Evolutionary conservation across 2,329 filamentous ascomycete genomes (phyloP), one percentile per base, ranked within the genome.

Genomic region (Xylariaceae sp.): DNA sequence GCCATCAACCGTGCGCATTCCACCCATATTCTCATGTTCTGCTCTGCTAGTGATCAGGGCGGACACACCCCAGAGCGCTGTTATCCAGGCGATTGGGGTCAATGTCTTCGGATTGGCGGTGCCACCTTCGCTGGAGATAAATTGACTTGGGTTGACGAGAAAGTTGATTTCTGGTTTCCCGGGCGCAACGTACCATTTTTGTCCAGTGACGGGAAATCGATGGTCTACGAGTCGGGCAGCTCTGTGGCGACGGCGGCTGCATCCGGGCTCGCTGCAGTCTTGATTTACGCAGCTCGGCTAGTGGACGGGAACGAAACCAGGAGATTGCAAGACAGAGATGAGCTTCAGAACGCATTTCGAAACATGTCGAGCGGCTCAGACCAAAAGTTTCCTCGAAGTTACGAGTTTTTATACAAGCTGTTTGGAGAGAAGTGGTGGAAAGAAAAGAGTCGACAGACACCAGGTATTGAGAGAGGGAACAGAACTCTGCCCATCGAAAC

Each of bases 21-120:
- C 3, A 41, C 42, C n/a, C 44, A 58, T 6, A 69, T 69, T 5
- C 54, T 69, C 34, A 61, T 70, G 49, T 70, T 70, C 48, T 69
- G 67, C 52, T 59, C 67, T 0, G 59, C 64, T 0, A 59, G 47
- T 5, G 67, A 70, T 45, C 55, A 63, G 35, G 63, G 41, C 6
- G 20, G 36, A 23, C 23, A 27, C 22, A 23, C 47, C 6, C 34
- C 12, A 2, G 44, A 22, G 6, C n/a, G 12, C n/a, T 42, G 34
- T 21, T 20, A 39, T n/a, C 29, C 40, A 4, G 20, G 20, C 19
- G 7, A 34, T 2, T 25, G 7, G 3, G 17, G 19, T 10, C 17
- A 23, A 14, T 47, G 44, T 14, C 39, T 47, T 21, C 16, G 29
- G 4, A 45, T 50, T 32, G 48, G 41, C 8, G 40, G n/a, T 2